Percentiles rank a stretch among this genome's conserved stretches.
These are phyloP conservation scores for Dothideomycetes sp. DNA, from an alignment of 2,329 filamentous ascomycete species.

Conservation along the genomic window DNA sequence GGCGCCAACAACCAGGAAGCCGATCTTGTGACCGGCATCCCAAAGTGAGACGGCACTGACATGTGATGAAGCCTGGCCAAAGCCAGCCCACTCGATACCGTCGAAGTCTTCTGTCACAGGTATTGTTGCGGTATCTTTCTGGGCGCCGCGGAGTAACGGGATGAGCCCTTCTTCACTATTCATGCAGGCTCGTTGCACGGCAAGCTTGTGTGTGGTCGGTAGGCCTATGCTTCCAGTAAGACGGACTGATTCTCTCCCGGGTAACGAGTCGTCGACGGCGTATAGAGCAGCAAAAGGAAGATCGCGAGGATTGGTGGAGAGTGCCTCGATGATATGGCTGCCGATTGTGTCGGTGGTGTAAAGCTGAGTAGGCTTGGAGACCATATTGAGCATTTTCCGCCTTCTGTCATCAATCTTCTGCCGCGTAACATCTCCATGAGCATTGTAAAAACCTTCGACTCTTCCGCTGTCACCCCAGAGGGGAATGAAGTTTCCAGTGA, in stretches of 20 bases:
- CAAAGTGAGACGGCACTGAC: slow-evolving; percentile 2
- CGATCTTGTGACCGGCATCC: slow-evolving; percentile 2
- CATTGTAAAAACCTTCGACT: slow-evolving; percentile 10
- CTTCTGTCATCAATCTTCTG: slow-evolving; percentile 9
- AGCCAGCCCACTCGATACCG: slow-evolving; percentile 14
- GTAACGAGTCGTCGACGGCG: not conserved
- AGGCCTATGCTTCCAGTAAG: slow-evolving; percentile 2
- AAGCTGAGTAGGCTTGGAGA: not conserved
- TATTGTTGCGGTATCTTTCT: not conserved
- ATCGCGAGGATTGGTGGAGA: slow-evolving; percentile 1
- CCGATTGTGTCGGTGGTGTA: not conserved
- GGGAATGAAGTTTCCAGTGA: slow-evolving; percentile 10
- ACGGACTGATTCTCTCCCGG: not conserved
- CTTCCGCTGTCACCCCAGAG: slow-evolving; percentile 6
- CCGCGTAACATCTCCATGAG: slow-evolving; percentile 9
- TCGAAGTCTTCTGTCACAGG: slow-evolving; percentile 8
- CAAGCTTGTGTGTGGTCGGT: not conserved
- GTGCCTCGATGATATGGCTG: slow-evolving; percentile 1
- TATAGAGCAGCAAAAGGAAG: slow-evolving; percentile 3
- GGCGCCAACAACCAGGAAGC: slow-evolving; percentile 7
- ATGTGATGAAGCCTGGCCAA: slow-evolving; percentile 10
- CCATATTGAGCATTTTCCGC: slow-evolving; percentile 6
- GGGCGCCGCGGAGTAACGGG: not conserved
- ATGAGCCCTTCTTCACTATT: not conserved
- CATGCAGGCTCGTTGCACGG: not conserved